Base-by-base conservation (phyloP, 495 filamentous ascomycete species). In the Xylaria scruposa region DNA sequence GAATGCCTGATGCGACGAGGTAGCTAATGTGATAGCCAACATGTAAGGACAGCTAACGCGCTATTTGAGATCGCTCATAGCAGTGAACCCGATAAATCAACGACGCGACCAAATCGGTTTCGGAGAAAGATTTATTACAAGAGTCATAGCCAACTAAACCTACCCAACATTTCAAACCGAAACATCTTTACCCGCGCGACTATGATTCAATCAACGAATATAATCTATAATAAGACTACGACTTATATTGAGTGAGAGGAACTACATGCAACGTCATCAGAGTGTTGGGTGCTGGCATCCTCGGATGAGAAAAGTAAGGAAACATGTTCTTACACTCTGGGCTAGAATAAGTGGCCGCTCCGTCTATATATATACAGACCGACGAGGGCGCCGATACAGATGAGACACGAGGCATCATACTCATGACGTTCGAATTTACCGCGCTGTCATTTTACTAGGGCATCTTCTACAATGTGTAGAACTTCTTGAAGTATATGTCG, bases 391-490 rank as follows among this genome's bases (percentile, higher is more conserved):
- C 29, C 40, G 29, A 54, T 40, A 40, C 26, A 1, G 24, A 31
- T 61, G 42, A 38, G 26, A 47, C 47, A 49, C 62, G 60, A 90
- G 89, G 88, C 51, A 53, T 88, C 17, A 85, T 88, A 21, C 83
- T 91, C 19, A 83, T 80, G 53, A 33, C 81, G 47, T 88, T 88
- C 74, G 85, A 91, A 64, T 77, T 91, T 17, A 75, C 38, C 19
- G 83, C 91, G 33, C 75, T 92, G 4, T 88, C 87, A 3, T 62
- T 91, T 1, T 91, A 88, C 81, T 92, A 90, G 90, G 89, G 82
- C 0, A 85, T 85, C 5, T 82, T 91, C 31, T 89, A 80, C 74
- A 72, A 31, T 31, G 29, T 86, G 29, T 81, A 88, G 56, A 59
- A 82, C 29, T 76, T 0, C 80, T 92, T 17, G 82, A 79, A 4